phyloP scores from a whole-genome alignment of 163 green algal genomes.

The Scenedesmus sp. region DNA sequence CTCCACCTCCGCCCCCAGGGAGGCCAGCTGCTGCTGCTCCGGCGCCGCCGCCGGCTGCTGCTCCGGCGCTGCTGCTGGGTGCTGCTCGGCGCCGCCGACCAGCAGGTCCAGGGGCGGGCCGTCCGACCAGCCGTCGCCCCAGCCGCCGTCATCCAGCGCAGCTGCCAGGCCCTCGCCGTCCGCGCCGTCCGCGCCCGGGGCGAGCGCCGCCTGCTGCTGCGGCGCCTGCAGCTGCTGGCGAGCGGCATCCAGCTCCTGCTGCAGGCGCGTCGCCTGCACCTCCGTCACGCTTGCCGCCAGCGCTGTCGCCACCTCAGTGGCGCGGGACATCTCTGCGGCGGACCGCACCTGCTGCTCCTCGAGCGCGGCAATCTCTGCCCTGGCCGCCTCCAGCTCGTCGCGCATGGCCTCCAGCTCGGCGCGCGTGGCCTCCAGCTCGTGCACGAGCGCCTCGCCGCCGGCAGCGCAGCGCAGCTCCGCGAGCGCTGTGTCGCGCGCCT shows the following conservation, averaged over 20 bases:
- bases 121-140: background rate
- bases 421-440: background rate
- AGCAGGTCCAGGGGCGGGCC: too few relatives aligned
- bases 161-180: background rate
- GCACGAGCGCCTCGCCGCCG: conserved; percentile 5
- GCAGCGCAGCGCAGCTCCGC: too few relatives aligned
- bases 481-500: background rate
- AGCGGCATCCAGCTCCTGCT: conserved; percentile 7
- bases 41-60: too few relatives aligned
- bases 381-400: too few relatives aligned
- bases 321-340: background rate
- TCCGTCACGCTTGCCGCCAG: background rate
- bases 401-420: too few relatives aligned
- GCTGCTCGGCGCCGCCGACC: too few relatives aligned
- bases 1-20: background rate
- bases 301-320: background rate
- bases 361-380: background rate
- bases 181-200: background rate
- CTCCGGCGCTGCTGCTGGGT: background rate
- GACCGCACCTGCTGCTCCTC: conserved; percentile 9
- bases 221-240: too few relatives aligned
- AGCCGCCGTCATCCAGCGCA: background rate
- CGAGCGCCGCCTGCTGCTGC: background rate
- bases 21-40: background rate
- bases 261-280: too few relatives aligned